Evolutionary conservation across 2,329 filamentous ascomycete genomes (phyloP).

Genomic region (Plenodomus biglobosus): DNA sequence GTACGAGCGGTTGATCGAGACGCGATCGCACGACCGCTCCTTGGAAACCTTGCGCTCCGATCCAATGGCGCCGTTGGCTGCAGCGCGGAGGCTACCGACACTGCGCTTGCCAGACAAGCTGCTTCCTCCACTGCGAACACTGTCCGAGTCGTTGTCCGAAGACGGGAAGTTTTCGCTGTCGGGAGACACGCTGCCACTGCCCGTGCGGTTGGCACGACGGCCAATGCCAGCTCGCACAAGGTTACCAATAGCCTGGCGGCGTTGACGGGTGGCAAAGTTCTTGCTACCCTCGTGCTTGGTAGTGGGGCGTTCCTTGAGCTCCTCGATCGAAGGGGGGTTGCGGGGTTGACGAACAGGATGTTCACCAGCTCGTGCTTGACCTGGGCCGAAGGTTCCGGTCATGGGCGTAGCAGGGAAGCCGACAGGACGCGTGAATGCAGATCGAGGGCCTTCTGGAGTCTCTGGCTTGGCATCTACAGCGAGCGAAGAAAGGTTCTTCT

Average conservation of each 20-base stretch:
- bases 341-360: conserved; percentile 92
- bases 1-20: conserved; percentile 48
- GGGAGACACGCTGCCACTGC: conserved; percentile 79
- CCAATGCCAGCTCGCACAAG: conserved; percentile 87
- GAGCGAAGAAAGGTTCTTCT: conserved; percentile 77
- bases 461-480: conserved; percentile 60
- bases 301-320: conserved; percentile 85
- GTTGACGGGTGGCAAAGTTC: conserved; percentile 93
- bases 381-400: conserved; percentile 87
- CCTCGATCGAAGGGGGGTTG: conserved; percentile 87
- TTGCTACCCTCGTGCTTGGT: conserved; percentile 92
- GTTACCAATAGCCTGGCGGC: conserved; percentile 87
- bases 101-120: conserved; percentile 77
- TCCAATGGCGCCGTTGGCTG: conserved; percentile 80
- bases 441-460: conserved; percentile 68
- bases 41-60: conserved; percentile 71
- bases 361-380: conserved; percentile 89
- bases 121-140: conserved; percentile 64
- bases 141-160: conserved; percentile 63
- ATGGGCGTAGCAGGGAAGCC: conserved; percentile 77
- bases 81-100: conserved; percentile 73
- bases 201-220: conserved; percentile 71
- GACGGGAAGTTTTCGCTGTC: conserved; percentile 81
- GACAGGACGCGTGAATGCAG: conserved; percentile 56
- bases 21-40: conserved; percentile 41